Percentiles rank a stretch among this genome's conserved stretches.
These are phyloP conservation scores for Kernera saxatilis DNA, from an alignment of 345 rosid species.

Conservation along the genomic window DNA sequence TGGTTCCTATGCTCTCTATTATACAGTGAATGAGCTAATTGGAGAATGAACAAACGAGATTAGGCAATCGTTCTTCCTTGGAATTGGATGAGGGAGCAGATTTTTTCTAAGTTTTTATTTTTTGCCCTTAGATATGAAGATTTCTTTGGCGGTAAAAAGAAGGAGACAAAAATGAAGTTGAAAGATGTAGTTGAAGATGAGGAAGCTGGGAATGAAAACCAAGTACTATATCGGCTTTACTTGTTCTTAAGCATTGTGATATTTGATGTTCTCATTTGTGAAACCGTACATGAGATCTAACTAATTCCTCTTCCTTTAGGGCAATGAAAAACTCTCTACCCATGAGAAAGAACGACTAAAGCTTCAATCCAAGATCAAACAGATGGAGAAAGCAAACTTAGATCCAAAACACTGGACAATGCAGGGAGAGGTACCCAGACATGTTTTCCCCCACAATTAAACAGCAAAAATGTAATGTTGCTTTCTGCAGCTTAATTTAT, in stretches of 20 bases:
- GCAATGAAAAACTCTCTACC: constrained; percentile 51
- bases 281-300: background rate
- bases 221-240: constrained; percentile 29
- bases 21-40: background rate
- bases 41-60: background rate
- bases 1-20: background rate
- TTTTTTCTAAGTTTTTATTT: background rate
- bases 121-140: constrained; percentile 57
- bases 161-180: constrained; percentile 32
- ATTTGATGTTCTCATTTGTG: background rate
- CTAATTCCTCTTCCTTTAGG: constrained; percentile 33
- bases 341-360: constrained; percentile 67
- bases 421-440: constrained; percentile 88
- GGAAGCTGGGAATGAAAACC: constrained; percentile 37
- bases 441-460: background rate
- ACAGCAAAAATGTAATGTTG: background rate
- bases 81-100: background rate
- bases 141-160: constrained; percentile 59
- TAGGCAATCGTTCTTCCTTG: background rate
- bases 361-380: constrained; percentile 57
- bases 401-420: constrained; percentile 93
- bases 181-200: constrained; percentile 39
- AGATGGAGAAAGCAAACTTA: constrained; percentile 82
- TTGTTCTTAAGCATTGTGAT: background rate
- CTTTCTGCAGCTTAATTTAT: background rate